Evolutionary conservation across 2,329 filamentous ascomycete species (phyloP), one percentile per base, ranked within the genome.

Genomic region (Pleurostoma richardsiae): DNA sequence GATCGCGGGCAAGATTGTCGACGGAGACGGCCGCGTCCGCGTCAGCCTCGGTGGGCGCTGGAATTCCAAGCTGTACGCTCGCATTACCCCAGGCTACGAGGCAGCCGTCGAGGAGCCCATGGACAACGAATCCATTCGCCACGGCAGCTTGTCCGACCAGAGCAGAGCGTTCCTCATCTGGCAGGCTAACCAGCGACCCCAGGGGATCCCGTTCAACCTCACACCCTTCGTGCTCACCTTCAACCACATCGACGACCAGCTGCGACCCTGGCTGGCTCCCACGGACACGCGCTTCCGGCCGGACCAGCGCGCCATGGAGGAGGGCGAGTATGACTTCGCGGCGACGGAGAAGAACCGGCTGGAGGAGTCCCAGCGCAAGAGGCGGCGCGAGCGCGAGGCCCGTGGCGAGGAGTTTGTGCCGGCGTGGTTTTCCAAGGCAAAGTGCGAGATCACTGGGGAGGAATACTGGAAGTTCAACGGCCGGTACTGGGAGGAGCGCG

Each of bases 221-320:
- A 99, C 94, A 0, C 92, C 94, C 0, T 80, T 99, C 61, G 94
- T 91, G 10, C 78, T 99, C 49, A 95, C 91, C 0, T 85, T 99
- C 54, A 99, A 99, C 68, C 89, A 91, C 54, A 77, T 96, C 43
- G 86, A 92, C 45, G 88, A 95, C n/a, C 74, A 80, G n/a, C 76
- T 99, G 19, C 73, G 71, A 44, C 80, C 85, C 4, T 82, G 86
- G 69, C 71, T 99, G 11, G 88, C 94, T 36, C 94, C 94, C 1
- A 99, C 94, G 0, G 94, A 99, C 65, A 95, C 92, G 2, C 79
- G 94, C n/a, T 74, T 96, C 30, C 79, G 94, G 30, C 92, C 94
- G 0, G 94, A 99, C 66, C 94, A 99, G 71, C 80, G 94, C 8
- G 94, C 94, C 2, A 99, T 99, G 94, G 94, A 99, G 65, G 91